Percentiles rank a stretch among this genome's conserved stretches.
phyloP scores from a whole-genome alignment of 2,329 filamentous ascomycete genomes.

The Hansfordia pulvinata region DNA sequence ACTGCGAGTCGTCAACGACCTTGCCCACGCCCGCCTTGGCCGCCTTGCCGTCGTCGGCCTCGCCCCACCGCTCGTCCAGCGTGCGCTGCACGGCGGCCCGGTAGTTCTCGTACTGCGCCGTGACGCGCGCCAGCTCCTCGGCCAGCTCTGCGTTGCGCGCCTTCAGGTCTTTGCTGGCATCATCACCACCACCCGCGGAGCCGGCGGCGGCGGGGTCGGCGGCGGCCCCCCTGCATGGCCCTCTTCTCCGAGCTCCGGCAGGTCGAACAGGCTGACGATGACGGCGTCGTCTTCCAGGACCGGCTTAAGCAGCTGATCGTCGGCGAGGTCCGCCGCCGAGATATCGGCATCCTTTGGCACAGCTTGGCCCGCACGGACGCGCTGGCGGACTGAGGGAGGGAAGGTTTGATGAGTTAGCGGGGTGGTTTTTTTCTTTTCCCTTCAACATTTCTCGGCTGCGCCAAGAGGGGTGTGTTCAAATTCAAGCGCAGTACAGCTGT shows the following conservation, averaged over 20 bases:
- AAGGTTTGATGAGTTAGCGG: too few relatives aligned
- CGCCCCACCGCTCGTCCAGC: conserved; percentile 50
- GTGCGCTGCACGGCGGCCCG: conserved; percentile 52
- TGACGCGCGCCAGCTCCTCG: conserved; percentile 44
- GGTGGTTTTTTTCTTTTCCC: too few relatives aligned
- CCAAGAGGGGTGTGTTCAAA: too few relatives aligned
- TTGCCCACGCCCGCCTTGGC: conserved; percentile 13
- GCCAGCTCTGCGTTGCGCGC: conserved; percentile 42
- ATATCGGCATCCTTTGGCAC: conserved; percentile 48
- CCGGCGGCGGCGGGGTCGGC: conserved; percentile 11
- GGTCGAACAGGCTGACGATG: conserved; percentile 75
- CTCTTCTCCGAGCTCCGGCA: conserved; percentile 44
- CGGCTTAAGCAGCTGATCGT: conserved; percentile 72
- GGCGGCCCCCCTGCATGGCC: too few relatives aligned
- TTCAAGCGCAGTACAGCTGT: too few relatives aligned
- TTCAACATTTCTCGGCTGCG: too few relatives aligned
- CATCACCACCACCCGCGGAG: conserved; percentile 6
- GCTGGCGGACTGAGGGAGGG: conserved; percentile 27
- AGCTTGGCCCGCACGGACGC: conserved; percentile 25
- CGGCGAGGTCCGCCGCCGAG: conserved; percentile 47
- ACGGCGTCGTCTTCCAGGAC: conserved; percentile 81
- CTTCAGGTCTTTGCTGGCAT: conserved; percentile 20
- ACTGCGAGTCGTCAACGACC: conserved; percentile 24
- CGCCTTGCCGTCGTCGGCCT: conserved; percentile 30
- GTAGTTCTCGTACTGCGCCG: conserved; percentile 51